A percentile compares a stretch with the other conserved stretches of the same genome.
These are phyloP conservation scores for Cyberlindnera misumaiensis DNA, from an alignment of 805 yeast genomes.

Conservation along the genomic window DNA sequence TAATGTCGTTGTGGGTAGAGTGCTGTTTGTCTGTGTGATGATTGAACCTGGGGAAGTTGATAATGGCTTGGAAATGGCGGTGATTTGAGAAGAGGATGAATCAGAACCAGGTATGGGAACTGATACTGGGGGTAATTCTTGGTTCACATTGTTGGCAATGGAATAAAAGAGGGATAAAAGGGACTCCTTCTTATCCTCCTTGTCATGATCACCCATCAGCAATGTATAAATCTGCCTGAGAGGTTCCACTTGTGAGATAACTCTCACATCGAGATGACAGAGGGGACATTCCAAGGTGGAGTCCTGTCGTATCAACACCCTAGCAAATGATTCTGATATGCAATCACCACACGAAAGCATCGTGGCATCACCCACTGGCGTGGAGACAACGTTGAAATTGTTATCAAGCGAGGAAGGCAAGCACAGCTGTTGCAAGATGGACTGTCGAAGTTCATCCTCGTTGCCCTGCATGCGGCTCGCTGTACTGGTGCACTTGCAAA, in stretches of 20 bases:
- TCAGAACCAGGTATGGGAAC: not conserved
- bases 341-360: slow-evolving; percentile 36
- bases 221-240: slow-evolving; percentile 12
- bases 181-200: slow-evolving; percentile 20
- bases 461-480: not conserved
- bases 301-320: slow-evolving; percentile 12
- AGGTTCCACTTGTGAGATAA: slow-evolving; percentile 9
- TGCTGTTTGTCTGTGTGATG: slow-evolving; percentile 1
- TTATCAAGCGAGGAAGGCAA: slow-evolving; percentile 10
- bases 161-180: slow-evolving; percentile 28
- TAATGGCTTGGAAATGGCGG: slow-evolving; percentile 1
- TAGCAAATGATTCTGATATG: slow-evolving; percentile 27
- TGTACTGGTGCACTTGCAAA: too few species aligned
- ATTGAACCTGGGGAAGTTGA: slow-evolving; percentile 7
- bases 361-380: slow-evolving; percentile 19
- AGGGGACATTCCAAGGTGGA: slow-evolving; percentile 15
- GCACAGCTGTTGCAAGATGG: slow-evolving; percentile 8
- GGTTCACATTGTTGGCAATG: slow-evolving; percentile 21
- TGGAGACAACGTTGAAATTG: slow-evolving; percentile 3
- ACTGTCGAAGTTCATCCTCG: not conserved
- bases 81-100: too few species aligned
- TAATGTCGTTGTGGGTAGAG: slow-evolving; percentile 2
- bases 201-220: slow-evolving; percentile 3
- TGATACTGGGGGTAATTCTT: slow-evolving; percentile 1
- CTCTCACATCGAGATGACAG: slow-evolving; percentile 9